Evolutionary conservation across 2,329 filamentous ascomycete genomes (phyloP).

Genomic region (Aureobasidium vineae): DNA sequence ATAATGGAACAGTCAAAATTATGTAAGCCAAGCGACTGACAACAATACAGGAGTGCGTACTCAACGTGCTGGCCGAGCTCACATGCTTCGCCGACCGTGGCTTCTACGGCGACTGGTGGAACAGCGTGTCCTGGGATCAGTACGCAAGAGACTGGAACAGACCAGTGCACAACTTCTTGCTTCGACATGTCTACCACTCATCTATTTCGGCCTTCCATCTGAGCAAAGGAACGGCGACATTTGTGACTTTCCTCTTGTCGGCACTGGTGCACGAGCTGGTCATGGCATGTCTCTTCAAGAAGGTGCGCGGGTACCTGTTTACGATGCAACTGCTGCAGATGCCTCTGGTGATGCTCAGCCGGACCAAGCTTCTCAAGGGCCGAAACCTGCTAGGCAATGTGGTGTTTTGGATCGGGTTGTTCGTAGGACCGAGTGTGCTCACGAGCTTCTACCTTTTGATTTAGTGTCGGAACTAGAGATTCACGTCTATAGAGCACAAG

Average conservation of each 20-base stretch:
- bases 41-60: constrained; percentile 43
- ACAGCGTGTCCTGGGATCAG: constrained; percentile 64
- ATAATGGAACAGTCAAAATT: constrained; percentile 35
- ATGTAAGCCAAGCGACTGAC: constrained; percentile 19
- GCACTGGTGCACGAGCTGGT: constrained; percentile 72
- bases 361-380: constrained; percentile 64
- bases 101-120: constrained; percentile 60
- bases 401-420: constrained; percentile 76
- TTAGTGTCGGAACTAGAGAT: constrained; percentile 29
- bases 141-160: constrained; percentile 79
- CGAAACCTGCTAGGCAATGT: constrained; percentile 66
- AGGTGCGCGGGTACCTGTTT: constrained; percentile 70
- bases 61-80: constrained; percentile 74
- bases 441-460: constrained; percentile 54
- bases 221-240: constrained; percentile 67
- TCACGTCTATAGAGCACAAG: neutral
- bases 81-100: constrained; percentile 74
- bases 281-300: constrained; percentile 79
- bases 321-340: constrained; percentile 72
- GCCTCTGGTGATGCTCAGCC: constrained; percentile 65
- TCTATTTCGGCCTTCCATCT: constrained; percentile 72
- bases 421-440: constrained; percentile 68
- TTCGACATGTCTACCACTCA: constrained; percentile 76
- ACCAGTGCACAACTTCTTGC: constrained; percentile 75
- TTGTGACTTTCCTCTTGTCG: constrained; percentile 71